These are phyloP conservation scores for Trypanosoma congolense DNA, from an alignment of 208 protist genomes.

Conservation along the genomic window DNA sequence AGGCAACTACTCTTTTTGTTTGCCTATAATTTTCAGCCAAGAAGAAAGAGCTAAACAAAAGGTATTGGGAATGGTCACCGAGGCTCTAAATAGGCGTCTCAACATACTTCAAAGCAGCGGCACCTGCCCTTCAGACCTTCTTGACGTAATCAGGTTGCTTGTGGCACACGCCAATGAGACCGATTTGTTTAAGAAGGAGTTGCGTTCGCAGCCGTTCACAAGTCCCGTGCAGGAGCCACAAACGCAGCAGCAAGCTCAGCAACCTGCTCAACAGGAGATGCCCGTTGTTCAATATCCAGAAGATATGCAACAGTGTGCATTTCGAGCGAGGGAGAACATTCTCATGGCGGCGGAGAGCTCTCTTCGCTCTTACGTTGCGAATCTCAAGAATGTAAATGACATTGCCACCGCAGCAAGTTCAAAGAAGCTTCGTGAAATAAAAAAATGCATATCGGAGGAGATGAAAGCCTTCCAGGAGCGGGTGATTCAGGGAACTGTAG, in stretches of 20 bases:
- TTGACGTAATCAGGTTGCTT: slow-evolving; percentile 64
- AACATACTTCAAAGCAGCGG: slow-evolving; percentile 58
- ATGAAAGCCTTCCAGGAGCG: slow-evolving; percentile 50
- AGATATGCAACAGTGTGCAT: background rate
- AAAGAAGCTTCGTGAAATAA: slow-evolving; percentile 53
- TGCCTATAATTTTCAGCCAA: no score
- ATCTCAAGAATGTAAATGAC: slow-evolving; percentile 56
- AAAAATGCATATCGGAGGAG: slow-evolving; percentile 30
- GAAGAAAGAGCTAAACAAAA: no score
- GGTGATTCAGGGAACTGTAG: slow-evolving; percentile 29
- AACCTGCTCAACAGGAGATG: no score
- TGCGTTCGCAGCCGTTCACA: slow-evolving; percentile 29
- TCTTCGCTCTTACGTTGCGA: slow-evolving; percentile 49
- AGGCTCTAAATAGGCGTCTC: slow-evolving; percentile 56
- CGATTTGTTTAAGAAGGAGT: slow-evolving; percentile 65
- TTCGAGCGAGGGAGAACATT: slow-evolving; percentile 31
- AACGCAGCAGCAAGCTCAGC: background rate
- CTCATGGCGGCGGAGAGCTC: slow-evolving; percentile 51
- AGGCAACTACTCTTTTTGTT: no score
- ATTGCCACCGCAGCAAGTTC: slow-evolving; percentile 51
- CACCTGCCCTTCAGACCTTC: slow-evolving; percentile 55
- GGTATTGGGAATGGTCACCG: slow-evolving; percentile 28
- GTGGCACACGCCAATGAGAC: slow-evolving; percentile 80
- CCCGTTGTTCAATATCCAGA: slow-evolving; percentile 6
- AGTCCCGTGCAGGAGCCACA: no score